These are phyloP conservation scores for Amesomyces nigricolor DNA, from an alignment of 2,329 filamentous ascomycete species.

Conservation along the genomic window DNA sequence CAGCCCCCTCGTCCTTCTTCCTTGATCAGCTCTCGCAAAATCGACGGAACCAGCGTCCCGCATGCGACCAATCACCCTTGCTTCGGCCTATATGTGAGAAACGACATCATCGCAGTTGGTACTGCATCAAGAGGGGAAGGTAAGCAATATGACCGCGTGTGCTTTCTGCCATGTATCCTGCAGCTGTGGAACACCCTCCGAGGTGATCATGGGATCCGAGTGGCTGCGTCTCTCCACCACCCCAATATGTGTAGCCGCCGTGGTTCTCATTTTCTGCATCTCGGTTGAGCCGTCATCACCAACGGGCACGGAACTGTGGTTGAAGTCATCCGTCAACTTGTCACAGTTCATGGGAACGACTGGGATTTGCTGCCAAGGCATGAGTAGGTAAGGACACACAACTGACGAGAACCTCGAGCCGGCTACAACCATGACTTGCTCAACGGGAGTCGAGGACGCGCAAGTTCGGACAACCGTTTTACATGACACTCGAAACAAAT, in stretches of 20 bases:
- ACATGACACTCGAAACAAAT: no score
- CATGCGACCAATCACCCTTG: slow-evolving; percentile 26
- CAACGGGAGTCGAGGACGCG: no score
- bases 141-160: slow-evolving; percentile 7
- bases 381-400: no score
- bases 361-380: no score
- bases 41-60: slow-evolving; percentile 17
- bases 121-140: neutral
- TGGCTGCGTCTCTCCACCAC: neutral
- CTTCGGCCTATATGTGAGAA: slow-evolving; percentile 29
- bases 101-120: slow-evolving; percentile 23
- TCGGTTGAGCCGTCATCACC: no score
- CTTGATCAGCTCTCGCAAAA: neutral
- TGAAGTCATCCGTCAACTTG: no score
- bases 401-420: no score
- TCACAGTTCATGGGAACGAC: no score
- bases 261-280: slow-evolving; percentile 1
- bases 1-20: neutral
- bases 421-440: no score
- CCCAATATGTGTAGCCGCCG: slow-evolving; percentile 19
- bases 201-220: neutral
- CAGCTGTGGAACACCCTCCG: slow-evolving; percentile 3
- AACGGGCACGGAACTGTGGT: no score
- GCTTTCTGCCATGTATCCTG: slow-evolving; percentile 5
- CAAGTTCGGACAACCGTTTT: no score